phyloP scores from a whole-genome alignment of 2,329 filamentous ascomycete genomes.

The Aspergillus tubingensis region DNA sequence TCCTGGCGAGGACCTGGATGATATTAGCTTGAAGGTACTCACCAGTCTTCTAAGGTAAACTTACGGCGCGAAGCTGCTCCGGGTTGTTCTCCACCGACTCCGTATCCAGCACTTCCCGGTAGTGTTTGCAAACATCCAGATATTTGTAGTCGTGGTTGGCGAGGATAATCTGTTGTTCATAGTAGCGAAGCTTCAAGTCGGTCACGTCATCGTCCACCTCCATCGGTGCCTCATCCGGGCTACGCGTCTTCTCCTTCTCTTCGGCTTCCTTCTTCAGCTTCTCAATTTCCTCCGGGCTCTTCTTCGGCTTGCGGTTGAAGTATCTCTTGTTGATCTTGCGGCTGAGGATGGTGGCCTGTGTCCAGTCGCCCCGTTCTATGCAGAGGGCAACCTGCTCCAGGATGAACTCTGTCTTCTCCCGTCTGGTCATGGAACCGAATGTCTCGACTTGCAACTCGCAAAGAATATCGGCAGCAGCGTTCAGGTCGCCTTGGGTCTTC shows the following conservation, averaged over 20 bases:
- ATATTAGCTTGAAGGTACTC: slow-evolving; percentile 13
- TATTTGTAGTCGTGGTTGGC: slow-evolving; percentile 98
- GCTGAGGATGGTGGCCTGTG: slow-evolving; percentile 86
- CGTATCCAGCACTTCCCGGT: slow-evolving; percentile 93
- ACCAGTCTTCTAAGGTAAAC: slow-evolving; percentile 38
- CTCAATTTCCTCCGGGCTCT: slow-evolving; percentile 82
- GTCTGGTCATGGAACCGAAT: slow-evolving; percentile 94
- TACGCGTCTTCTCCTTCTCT: slow-evolving; percentile 72
- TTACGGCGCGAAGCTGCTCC: slow-evolving; percentile 78
- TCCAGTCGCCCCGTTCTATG: slow-evolving; percentile 95
- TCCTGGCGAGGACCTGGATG: slow-evolving; percentile 81
- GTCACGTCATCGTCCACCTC: slow-evolving; percentile 87
- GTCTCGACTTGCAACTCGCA: slow-evolving; percentile 99
- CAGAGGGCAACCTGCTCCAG: slow-evolving; percentile 91
- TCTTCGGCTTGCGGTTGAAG: slow-evolving; percentile 85
- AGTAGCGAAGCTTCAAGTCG: slow-evolving; percentile 92
- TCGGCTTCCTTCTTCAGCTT: slow-evolving; percentile 85
- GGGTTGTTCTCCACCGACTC: slow-evolving; percentile 91
- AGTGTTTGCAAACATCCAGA: slow-evolving; percentile 96
- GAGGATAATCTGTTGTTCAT: slow-evolving; percentile 93
- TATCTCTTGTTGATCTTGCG: slow-evolving; percentile 97
- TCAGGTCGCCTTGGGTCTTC: slow-evolving; percentile 89
- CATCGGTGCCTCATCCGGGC: slow-evolving; percentile 73
- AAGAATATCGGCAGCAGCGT: slow-evolving; percentile 85
- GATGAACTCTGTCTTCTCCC: slow-evolving; percentile 99